Percentiles rank a stretch among this genome's conserved stretches.
Evolutionary conservation across 2,329 filamentous ascomycete species (phyloP).

Genomic region (Scleromitrula shiraiana): DNA sequence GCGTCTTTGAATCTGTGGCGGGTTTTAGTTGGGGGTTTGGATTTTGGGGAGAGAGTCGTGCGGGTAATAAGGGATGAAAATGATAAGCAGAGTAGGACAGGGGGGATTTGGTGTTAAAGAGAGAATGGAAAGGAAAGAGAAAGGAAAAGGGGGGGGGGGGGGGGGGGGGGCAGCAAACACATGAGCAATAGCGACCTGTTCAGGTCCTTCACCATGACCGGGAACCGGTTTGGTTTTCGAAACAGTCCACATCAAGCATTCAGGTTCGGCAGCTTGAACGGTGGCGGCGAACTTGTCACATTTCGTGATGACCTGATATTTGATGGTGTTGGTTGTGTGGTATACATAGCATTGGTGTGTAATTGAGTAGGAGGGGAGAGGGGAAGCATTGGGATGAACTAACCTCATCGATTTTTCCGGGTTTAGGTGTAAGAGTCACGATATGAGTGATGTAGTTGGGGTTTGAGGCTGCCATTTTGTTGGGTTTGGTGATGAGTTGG

Average conservation of each 20-base stretch:
- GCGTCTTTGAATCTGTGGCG: constrained; percentile 1
- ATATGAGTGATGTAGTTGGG: not conserved
- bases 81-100: too few species aligned
- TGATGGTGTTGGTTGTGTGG: not conserved
- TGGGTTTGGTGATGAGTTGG: not conserved
- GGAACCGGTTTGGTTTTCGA: not conserved
- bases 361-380: not conserved
- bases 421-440: constrained; percentile 3
- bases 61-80: too few species aligned
- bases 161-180: not conserved
- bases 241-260: not conserved
- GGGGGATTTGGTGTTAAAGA: too few species aligned
- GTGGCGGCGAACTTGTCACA: not conserved
- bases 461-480: not conserved
- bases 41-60: too few species aligned
- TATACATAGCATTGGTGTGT: not conserved
- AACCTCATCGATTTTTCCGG: not conserved
- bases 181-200: constrained; percentile 2
- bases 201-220: not conserved
- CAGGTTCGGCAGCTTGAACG: not conserved
- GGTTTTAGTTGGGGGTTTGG: not conserved
- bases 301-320: not conserved
- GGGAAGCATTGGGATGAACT: not conserved
- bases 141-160: not conserved
- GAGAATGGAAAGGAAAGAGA: too few species aligned